These are phyloP conservation scores for Trametes coccinea DNA, from an alignment of 768 basidiomycete genomes.

Conservation along the genomic window DNA sequence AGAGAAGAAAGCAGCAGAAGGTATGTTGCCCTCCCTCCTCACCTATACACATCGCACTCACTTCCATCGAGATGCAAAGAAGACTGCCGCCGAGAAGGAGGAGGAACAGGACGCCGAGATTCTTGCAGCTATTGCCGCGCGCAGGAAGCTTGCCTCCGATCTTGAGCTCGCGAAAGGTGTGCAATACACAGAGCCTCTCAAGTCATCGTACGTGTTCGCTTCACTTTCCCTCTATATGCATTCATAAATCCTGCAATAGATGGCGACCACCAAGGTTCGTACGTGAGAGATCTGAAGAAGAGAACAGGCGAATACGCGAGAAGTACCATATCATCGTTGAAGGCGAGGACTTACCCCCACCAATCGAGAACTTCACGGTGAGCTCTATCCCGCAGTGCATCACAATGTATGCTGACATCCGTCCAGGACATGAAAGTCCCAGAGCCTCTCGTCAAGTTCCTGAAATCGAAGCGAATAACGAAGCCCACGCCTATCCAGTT, in stretches of 20 bases:
- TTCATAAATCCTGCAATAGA: conserved; percentile 39
- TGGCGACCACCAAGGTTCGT: conserved; percentile 90
- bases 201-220: conserved; percentile 62
- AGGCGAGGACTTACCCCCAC: conserved; percentile 90
- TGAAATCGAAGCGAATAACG: conserved; percentile 82
- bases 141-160: conserved; percentile 90
- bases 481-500: conserved; percentile 94
- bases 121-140: conserved; percentile 85
- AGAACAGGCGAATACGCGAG: conserved; percentile 76
- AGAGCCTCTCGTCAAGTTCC: conserved; percentile 73
- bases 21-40: conserved; percentile 39
- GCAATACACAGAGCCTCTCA: conserved; percentile 82
- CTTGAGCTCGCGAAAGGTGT: conserved; percentile 93
- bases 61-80: conserved; percentile 68
- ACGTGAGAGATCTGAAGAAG: conserved; percentile 63
- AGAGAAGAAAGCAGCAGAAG: conserved; percentile 75
- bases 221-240: background rate
- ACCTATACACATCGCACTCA: background rate
- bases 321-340: conserved; percentile 95
- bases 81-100: conserved; percentile 81
- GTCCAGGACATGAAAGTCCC: conserved; percentile 98
- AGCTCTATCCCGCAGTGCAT: conserved; percentile 11
- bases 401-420: conserved; percentile 2
- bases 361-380: conserved; percentile 86
- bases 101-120: conserved; percentile 91